These are phyloP conservation scores for Arabidopsis hybrid DNA, from an alignment of 441 rosid genomes.

Conservation along the genomic window DNA sequence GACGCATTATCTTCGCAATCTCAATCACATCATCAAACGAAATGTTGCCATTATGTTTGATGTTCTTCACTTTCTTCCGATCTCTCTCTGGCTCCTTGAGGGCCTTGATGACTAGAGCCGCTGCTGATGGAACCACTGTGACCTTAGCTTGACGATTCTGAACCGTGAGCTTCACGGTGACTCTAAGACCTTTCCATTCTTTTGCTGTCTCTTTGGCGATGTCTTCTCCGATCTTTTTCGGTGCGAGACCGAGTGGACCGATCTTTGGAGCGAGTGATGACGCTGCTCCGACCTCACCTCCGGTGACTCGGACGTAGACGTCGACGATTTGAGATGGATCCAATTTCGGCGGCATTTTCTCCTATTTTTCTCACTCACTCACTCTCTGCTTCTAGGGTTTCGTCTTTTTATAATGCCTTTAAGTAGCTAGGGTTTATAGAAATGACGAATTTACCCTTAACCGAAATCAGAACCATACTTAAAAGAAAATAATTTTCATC, in stretches of 20 bases:
- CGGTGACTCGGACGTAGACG: constrained; percentile 71
- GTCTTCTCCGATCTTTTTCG: constrained; percentile 74
- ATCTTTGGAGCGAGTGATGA: constrained; percentile 71
- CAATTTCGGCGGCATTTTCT: constrained; percentile 71
- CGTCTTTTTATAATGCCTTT: constrained; percentile 1
- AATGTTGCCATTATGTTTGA: constrained; percentile 64
- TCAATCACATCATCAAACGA: constrained; percentile 66
- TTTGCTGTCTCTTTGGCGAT: constrained; percentile 78
- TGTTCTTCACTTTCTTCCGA: constrained; percentile 71
- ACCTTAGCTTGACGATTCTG: constrained; percentile 77
- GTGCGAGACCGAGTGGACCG: constrained; percentile 72
- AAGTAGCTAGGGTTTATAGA: constrained; percentile 2
- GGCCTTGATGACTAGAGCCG: constrained; percentile 71
- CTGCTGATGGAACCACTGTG: constrained; percentile 69
- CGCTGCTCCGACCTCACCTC: constrained; percentile 74
- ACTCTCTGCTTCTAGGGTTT: constrained; percentile 37
- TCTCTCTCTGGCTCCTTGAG: constrained; percentile 75
- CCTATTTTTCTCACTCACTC: not conserved
- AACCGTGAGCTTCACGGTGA: constrained; percentile 74
- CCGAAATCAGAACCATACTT: not conserved
- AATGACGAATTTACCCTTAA: not conserved
- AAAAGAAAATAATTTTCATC: not conserved
- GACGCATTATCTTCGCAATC: constrained; percentile 59
- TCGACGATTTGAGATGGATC: constrained; percentile 68
- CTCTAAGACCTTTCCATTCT: constrained; percentile 77